Base-by-base conservation (phyloP, 2,329 filamentous ascomycete species). In the Harringtonia lauricola region DNA sequence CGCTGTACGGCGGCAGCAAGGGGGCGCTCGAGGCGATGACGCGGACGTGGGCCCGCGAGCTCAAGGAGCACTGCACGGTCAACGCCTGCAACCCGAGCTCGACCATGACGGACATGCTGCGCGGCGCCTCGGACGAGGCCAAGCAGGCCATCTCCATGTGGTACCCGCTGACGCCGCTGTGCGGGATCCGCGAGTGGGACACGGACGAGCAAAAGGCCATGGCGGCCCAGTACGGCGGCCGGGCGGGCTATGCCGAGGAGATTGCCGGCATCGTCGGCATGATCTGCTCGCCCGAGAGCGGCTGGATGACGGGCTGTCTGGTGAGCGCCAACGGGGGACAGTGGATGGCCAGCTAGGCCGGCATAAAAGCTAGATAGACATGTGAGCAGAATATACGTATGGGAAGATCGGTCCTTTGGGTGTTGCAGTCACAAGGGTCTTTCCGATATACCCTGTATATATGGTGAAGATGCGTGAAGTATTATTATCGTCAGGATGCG, bases 251-350 rank as follows among this genome's bases (percentile, higher is more conserved):
- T 56, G 73, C 76, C 26, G 64, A 70, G 40, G 85, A 89, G 64
- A 70, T 89, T 60, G 84, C 82, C 0, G 85, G 83, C 0, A 72
- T 86, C 6, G 79, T 88, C 18, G 83, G 75, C 2, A 87, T 89
- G 82, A 61, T 89, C 18, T 86, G 83, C 57, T 73, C 74, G 4
- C 66, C 70, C 8, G 85, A 90, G 57, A 73, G 74, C n/a, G 72
- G 67, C 8, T 90, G 84, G 83, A 81, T 76, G 54, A 90, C 85
- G 0, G 86, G 86, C 2, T 82, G 34, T 14, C 18, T 36, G 5
- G 13, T 36, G 4, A 36, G 34, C 18, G 34, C 34, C 34, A 36
- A 36, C 34, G 34, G 34, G 3, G 34, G 34, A 8, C 34, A 36
- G 34, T 36, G 34, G 34, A 36, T 36, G 34, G 10, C 34, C 8